Base-by-base conservation (phyloP, 495 filamentous ascomycete species). In the Terfezia claveryi region DNA sequence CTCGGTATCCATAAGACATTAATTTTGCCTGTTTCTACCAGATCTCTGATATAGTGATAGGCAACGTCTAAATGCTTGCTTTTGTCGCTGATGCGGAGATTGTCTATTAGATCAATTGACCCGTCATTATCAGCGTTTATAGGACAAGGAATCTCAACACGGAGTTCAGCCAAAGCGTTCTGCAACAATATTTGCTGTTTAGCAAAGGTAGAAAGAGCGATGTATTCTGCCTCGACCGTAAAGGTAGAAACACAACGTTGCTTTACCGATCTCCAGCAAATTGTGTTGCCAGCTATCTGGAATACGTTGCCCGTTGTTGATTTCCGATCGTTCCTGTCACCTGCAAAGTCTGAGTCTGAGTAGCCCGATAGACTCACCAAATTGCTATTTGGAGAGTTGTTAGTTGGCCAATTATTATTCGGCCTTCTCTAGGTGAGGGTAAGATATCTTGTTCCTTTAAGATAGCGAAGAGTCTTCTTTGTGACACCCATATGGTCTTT, bases 291-390 rank as follows among this genome's bases (percentile, higher is more conserved):
- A 8, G 23, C 53, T 6, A 55, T 6, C 20, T 3, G 8, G 14
- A 58, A 53, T 4, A 60, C 1, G 23, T 60, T 58, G 14, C 52
- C 41, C 11, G 36, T 46, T n/a, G 54, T 54, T 4, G 36, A 37
- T 23, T 38, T 4, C 23, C 52, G 10, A n/a, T 23, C 17, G 10
- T 52, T 23, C 10, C 8, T n/a, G 20, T 53, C 49, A n/a, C 50
- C 49, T 10, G 23, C 55, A 12, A 27, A 51, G n/a, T 49, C 54
- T 11, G 53, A 36, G 37, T 58, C 53, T 8, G 56, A 32, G 37
- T 50, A 58, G 20, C n/a, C 38, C 16, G 36, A 38, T 37, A 49
- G 49, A 7, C 27, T 32, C 27, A 32, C 27, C 27, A 32, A 27
- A 27, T 27, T 27, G 27, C n/a, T 38, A 32, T 53, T 50, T 9